Conservation (phyloP, 805 yeast genomes). For the Kuraishia piskuri region DNA sequence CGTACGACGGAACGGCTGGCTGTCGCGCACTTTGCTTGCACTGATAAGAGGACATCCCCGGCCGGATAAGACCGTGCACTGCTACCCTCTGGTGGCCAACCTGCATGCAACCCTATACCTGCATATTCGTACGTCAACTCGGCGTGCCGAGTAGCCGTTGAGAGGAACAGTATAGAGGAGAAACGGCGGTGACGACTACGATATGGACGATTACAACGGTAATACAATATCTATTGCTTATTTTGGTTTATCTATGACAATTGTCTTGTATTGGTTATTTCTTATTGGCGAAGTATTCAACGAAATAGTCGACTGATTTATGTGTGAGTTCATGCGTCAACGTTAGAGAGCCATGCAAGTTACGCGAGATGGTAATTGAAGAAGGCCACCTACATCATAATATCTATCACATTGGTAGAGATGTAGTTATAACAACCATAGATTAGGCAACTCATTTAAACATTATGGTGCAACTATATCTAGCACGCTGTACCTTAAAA, state of each 20-base stretch:
- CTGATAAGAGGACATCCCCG: not conserved
- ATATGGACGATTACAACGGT: not conserved
- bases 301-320: not conserved
- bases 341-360: not conserved
- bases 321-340: not conserved
- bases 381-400: too few relatives aligned
- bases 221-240: too few relatives aligned
- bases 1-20: not conserved
- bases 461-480: too few relatives aligned
- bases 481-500: not conserved
- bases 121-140: not conserved
- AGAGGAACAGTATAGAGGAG: not conserved
- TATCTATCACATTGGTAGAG: too few relatives aligned
- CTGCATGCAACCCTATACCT: not conserved
- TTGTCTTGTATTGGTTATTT: too few relatives aligned
- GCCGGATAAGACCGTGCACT: not conserved
- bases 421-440: too few relatives aligned
- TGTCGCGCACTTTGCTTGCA: not conserved
- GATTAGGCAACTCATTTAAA: too few relatives aligned
- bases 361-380: not conserved
- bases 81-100: not conserved
- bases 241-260: not conserved
- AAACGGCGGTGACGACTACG: not conserved
- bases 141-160: not conserved
- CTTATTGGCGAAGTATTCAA: not conserved